Base-by-base conservation (phyloP, 768 basidiomycete species). In the Boletus eberwhitei region DNA sequence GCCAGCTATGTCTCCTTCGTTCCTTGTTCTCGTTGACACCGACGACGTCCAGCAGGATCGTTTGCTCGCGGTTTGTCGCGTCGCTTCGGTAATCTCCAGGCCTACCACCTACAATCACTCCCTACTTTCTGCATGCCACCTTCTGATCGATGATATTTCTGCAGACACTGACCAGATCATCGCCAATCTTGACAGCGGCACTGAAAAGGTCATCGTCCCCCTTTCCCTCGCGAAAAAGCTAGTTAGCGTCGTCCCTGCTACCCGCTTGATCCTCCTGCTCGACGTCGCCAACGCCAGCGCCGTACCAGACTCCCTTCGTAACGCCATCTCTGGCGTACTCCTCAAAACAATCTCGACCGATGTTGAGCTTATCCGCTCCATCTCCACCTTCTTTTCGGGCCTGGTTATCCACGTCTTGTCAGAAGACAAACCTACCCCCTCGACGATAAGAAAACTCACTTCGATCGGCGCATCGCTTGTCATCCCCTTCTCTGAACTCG, bases 201-300 rank as follows among this genome's bases (percentile, higher is more conserved):
- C 86, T 2, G 81, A 86, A 61, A 94, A 90, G 71, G 78, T 93
- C 64, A 84, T 97, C 37, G 78, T 93, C 0, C 80, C 86, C 19
- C 77, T 84, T 40, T 71, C 82, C n/a, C 77, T 78, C 63, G 87
- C 80, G 31, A 85, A 83, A 66, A 82, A 82, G 46, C 76, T 89
- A 43, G 81, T 88, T 42, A 84, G 80, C n/a, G 59, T 75, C 29
- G 73, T 96, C 29, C 88, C 91, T 3, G 71, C 84, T 3, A 79
- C 88, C 21, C 81, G 93, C 17, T 74, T 98, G 50, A 68, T 90
- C 41, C 79, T 97, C 48, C 79, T 90, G 29, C 78, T 95, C 54
- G 88, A 90, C 59, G 85, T 84, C 31, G 83, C 77, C 52, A 87
- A 84, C 59, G 82, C 83, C 58, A 87, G 81, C 60, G 85, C 88